A percentile compares a stretch with the other conserved stretches of the same genome.
Conservation (phyloP, 129 eudicot genomes). For the Scalesia atractyloides region DNA sequence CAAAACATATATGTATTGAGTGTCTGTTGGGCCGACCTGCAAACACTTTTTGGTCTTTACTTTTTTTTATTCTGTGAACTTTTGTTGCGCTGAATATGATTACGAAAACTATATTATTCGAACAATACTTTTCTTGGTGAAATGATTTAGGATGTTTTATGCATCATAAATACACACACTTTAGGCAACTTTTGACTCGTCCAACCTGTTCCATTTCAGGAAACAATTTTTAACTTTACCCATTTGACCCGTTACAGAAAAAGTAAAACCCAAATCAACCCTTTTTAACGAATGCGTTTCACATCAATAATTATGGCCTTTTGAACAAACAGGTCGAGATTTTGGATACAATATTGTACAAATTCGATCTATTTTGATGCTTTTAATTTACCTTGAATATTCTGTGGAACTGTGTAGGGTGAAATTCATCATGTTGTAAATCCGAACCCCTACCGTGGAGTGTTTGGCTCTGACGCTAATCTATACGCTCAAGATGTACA, state of each 20-base stretch:
- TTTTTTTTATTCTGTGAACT: background rate
- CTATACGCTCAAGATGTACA: slow-evolving; percentile 85
- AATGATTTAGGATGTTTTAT: background rate
- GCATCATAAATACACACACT: background rate
- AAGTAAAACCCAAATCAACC: too few relatives aligned
- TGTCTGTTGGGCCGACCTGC: background rate
- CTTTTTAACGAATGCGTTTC: too few relatives aligned
- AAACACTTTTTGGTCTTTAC: background rate
- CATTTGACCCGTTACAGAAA: background rate
- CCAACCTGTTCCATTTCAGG: background rate
- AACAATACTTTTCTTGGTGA: too few relatives aligned
- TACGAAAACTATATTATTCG: background rate
- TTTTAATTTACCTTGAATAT: too few relatives aligned
- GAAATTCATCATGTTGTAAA: slow-evolving; percentile 92
- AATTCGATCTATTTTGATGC: too few relatives aligned
- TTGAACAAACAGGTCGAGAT: too few relatives aligned
- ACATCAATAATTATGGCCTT: too few relatives aligned
- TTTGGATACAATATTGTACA: too few relatives aligned
- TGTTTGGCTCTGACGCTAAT: slow-evolving; percentile 78
- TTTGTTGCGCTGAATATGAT: too few relatives aligned
- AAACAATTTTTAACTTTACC: background rate
- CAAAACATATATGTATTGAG: background rate
- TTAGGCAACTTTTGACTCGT: background rate
- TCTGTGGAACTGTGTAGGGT: slow-evolving; percentile 48
- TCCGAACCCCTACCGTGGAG: slow-evolving; percentile 95